phyloP scores from a whole-genome alignment of 2,329 filamentous ascomycete species.

The Alternaria solani region DNA sequence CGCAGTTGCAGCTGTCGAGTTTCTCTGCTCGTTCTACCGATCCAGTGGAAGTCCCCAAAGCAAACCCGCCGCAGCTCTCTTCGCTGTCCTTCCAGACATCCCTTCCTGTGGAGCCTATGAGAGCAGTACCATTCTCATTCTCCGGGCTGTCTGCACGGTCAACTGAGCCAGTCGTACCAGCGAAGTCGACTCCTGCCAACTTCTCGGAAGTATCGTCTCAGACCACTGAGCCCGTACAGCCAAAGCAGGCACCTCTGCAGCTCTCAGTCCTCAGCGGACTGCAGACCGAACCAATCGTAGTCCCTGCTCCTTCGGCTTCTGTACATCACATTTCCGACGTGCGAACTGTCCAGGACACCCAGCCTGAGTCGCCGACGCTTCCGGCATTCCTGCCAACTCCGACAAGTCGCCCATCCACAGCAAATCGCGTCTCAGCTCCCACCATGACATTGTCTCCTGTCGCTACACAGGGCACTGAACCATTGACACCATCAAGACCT shows the following conservation, averaged over 20 bases:
- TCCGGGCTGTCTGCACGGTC: slow-evolving; percentile 27
- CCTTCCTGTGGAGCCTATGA: slow-evolving; percentile 30
- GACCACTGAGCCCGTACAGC: slow-evolving; percentile 37
- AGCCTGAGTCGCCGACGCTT: slow-evolving; percentile 47
- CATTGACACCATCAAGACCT: slow-evolving; percentile 39
- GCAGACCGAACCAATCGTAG: slow-evolving; percentile 41
- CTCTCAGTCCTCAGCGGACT: slow-evolving; percentile 37
- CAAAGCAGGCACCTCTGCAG: slow-evolving; percentile 25
- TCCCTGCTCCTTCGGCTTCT: slow-evolving; percentile 11
- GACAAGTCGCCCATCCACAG: slow-evolving; percentile 41
- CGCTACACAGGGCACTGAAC: slow-evolving; percentile 39
- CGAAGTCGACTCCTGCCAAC: slow-evolving; percentile 20
- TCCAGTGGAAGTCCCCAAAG: slow-evolving; percentile 25
- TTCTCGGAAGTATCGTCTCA: slow-evolving; percentile 34
- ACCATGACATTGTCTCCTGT: slow-evolving; percentile 39
- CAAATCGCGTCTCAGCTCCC: slow-evolving; percentile 28
- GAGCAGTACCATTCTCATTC: slow-evolving; percentile 22
- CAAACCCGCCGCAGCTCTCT: slow-evolving; percentile 26
- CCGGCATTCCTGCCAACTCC: slow-evolving; percentile 44
- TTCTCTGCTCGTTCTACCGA: slow-evolving; percentile 37
- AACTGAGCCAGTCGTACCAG: slow-evolving; percentile 30
- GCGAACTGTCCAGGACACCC: slow-evolving; percentile 39
- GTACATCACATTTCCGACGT: slow-evolving; percentile 38
- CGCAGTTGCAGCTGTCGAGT: slow-evolving; percentile 31
- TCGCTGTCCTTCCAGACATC: slow-evolving; percentile 34